phyloP scores from a whole-genome alignment of 441 rosid species.

The Lepidium campestre region DNA sequence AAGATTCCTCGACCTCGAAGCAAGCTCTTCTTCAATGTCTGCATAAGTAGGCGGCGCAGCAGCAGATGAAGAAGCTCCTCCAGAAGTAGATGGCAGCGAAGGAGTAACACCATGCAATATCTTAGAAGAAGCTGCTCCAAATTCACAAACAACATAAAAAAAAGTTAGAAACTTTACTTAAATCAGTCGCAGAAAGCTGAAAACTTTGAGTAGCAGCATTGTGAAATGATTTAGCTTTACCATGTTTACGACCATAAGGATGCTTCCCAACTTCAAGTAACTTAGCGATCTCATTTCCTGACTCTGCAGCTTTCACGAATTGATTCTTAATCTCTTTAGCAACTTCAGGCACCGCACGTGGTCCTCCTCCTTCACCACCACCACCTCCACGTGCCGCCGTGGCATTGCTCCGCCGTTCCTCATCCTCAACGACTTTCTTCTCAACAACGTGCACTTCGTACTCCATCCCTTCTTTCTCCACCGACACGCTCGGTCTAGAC shows the following conservation, averaged over 20 bases:
- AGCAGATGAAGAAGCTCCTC: slow-evolving; percentile 34
- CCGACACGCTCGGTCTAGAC: slow-evolving; percentile 49
- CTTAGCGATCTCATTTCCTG: slow-evolving; percentile 69
- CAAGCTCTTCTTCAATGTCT: slow-evolving; percentile 68
- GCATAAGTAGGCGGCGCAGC: slow-evolving; percentile 30
- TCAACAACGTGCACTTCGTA: slow-evolving; percentile 31
- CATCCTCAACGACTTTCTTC: slow-evolving; percentile 41
- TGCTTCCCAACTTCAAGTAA: slow-evolving; percentile 85
- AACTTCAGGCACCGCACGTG: slow-evolving; percentile 48
- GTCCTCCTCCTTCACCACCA: slow-evolving; percentile 28
- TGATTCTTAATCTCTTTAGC: slow-evolving; percentile 62
- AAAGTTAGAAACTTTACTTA: neutral
- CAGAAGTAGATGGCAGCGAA: slow-evolving; percentile 47
- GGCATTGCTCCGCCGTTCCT: slow-evolving; percentile 36
- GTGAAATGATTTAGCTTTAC: slow-evolving; percentile 25
- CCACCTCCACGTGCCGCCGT: slow-evolving; percentile 24
- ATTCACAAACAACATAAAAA: neutral
- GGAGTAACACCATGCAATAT: slow-evolving; percentile 60
- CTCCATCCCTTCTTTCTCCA: slow-evolving; percentile 27
- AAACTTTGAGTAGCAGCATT: neutral
- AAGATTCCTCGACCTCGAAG: slow-evolving; percentile 61
- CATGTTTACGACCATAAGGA: slow-evolving; percentile 71
- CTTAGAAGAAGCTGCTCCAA: slow-evolving; percentile 51
- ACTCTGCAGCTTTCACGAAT: slow-evolving; percentile 76
- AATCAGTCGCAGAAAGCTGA: slow-evolving; percentile 2